phyloP scores from a whole-genome alignment of 257 asterid genomes.

The Lithospermum erythrorhizon region DNA sequence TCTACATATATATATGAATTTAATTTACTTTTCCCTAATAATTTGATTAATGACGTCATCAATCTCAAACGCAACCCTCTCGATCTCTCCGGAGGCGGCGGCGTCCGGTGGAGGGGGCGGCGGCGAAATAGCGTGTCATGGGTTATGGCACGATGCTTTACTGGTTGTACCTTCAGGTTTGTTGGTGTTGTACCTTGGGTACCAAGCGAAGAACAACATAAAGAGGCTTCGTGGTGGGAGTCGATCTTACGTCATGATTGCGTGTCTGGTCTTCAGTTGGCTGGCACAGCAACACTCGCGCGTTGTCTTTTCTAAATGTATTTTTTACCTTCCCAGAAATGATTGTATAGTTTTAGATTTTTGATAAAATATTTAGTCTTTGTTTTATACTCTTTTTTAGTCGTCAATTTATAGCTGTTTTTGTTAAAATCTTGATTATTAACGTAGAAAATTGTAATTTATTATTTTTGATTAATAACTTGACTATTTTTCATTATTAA shows the following conservation, averaged over 20 bases:
- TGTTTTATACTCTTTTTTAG: too few species aligned
- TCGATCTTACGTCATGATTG: conserved; percentile 63
- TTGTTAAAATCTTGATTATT: too few species aligned
- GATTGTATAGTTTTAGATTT: too few species aligned
- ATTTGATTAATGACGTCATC: conserved; percentile 26
- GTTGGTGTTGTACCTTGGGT: conserved; percentile 66
- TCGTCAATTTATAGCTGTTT: too few species aligned
- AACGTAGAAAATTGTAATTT: too few species aligned
- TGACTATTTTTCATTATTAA: too few species aligned
- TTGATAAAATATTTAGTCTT: too few species aligned
- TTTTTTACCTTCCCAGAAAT: too few species aligned
- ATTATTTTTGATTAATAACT: too few species aligned
- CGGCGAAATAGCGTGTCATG: conserved; percentile 30
- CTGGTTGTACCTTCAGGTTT: conserved; percentile 65
- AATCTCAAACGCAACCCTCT: not conserved
- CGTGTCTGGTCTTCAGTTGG: conserved; percentile 68
- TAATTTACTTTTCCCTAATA: conserved; percentile 3
- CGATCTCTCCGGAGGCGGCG: not conserved
- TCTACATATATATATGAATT: too few species aligned
- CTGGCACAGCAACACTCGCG: too few species aligned
- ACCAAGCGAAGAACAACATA: conserved; percentile 58
- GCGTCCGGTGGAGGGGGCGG: not conserved
- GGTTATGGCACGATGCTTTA: conserved; percentile 66
- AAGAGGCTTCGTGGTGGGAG: conserved; percentile 63
- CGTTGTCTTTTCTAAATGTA: too few species aligned